phyloP scores from a whole-genome alignment of 1,284 basidiomycete species.

The Trichosporon coremiiforme region DNA sequence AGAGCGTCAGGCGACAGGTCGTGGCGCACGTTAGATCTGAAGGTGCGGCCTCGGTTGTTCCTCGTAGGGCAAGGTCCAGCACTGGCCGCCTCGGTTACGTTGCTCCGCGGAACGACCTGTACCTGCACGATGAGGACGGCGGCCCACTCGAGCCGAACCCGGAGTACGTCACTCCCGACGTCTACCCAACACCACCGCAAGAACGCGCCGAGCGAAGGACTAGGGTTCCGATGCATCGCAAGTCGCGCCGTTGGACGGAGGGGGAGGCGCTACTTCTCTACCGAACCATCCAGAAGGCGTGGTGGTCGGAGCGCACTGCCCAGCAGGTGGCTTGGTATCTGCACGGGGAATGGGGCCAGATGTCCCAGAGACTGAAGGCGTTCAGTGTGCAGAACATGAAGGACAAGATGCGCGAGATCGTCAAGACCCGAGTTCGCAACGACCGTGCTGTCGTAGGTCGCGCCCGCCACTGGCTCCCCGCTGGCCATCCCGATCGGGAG shows the following conservation, averaged over 20 bases:
- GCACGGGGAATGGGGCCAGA: constrained; percentile 40
- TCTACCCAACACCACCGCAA: constrained; percentile 24
- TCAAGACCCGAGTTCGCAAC: constrained; percentile 35
- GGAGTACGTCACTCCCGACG: constrained; percentile 29
- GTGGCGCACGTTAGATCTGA: background rate
- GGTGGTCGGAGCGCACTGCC: constrained; percentile 38
- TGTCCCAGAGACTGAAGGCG: constrained; percentile 29
- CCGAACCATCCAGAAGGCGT: constrained; percentile 46
- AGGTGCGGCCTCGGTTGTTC: background rate
- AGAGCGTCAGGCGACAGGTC: background rate
- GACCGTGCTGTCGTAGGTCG: constrained; percentile 34
- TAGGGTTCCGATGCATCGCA: constrained; percentile 15
- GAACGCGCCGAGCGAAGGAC: constrained; percentile 35
- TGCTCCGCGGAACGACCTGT: constrained; percentile 30
- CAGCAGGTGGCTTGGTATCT: constrained; percentile 40
- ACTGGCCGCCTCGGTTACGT: background rate
- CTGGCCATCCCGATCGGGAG: constrained; percentile 18
- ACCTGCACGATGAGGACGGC: constrained; percentile 38
- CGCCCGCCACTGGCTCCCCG: constrained; percentile 38
- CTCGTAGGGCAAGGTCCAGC: background rate
- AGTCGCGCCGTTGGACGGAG: constrained; percentile 35
- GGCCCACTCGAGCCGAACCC: constrained; percentile 31
- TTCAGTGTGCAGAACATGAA: constrained; percentile 51
- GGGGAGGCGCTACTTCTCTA: constrained; percentile 43
- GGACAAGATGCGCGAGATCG: constrained; percentile 45